Conservation (phyloP, 2,329 filamentous ascomycete species). For the Fusarium robinianum region DNA sequence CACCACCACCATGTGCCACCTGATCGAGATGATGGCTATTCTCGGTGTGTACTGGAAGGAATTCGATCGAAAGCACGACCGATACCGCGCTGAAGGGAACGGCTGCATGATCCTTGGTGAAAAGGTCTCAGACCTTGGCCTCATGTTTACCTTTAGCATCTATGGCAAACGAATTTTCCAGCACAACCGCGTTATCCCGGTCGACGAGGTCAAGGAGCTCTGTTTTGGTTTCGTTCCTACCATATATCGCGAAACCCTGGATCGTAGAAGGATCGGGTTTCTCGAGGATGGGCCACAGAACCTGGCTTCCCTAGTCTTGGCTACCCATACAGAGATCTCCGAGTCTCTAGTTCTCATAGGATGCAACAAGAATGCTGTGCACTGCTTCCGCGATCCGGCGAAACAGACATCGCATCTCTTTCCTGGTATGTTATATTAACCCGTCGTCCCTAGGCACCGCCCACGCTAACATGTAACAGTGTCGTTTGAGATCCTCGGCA, state of each 20-base stretch:
- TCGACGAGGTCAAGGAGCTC: slow-evolving; percentile 57
- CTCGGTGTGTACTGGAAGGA: slow-evolving; percentile 63
- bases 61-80: slow-evolving; percentile 56
- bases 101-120: slow-evolving; percentile 56
- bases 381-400: slow-evolving; percentile 47
- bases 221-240: slow-evolving; percentile 61
- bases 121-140: slow-evolving; percentile 53
- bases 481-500: slow-evolving; percentile 62
- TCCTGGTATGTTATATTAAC: slow-evolving; percentile 45
- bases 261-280: slow-evolving; percentile 46
- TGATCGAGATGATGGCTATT: slow-evolving; percentile 58
- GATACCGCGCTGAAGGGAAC: slow-evolving; percentile 60
- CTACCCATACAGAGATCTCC: slow-evolving; percentile 53
- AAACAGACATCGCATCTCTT: slow-evolving; percentile 54
- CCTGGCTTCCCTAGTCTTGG: slow-evolving; percentile 52
- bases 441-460: background rate
- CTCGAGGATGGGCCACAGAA: slow-evolving; percentile 49
- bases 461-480: slow-evolving; percentile 44
- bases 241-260: slow-evolving; percentile 51
- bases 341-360: slow-evolving; percentile 58
- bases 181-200: slow-evolving; percentile 57
- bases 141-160: slow-evolving; percentile 59
- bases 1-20: slow-evolving; percentile 59
- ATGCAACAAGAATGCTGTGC: slow-evolving; percentile 57
- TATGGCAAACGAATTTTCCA: slow-evolving; percentile 54